Base-by-base conservation (phyloP, 2,329 filamentous ascomycete genomes). In the Thermochaetoides dissita region DNA sequence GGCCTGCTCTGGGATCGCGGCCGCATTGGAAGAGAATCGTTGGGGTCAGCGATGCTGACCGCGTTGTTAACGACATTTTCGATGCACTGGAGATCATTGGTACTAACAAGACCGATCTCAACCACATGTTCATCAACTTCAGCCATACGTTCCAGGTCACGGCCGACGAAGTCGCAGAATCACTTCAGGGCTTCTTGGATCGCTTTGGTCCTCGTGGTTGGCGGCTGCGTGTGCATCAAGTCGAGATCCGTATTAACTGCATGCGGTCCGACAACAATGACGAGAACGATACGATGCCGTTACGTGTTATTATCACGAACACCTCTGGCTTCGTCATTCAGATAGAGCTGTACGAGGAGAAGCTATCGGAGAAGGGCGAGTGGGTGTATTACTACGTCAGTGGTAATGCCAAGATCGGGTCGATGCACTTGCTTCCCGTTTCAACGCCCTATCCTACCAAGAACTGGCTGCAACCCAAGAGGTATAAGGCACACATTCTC, bases 41-140 rank as follows among this genome's bases (percentile, higher is more conserved):
- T 24, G 17, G 17, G 17, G 17, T 24, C 17, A 24, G 56, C 55
- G 7, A 64, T 51, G 88, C 89, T 34, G 89, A 98, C 58, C 81
- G 91, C 49, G 73, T 96, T 54, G 88, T 98, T 75, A 96, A 86
- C 60, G 91, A 98, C 59, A 96, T 98, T 57, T 78, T 96, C 40
- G 91, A 98, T 59, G 91, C 91, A 36, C 72, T 98, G 45, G 91
- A 98, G 72, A 95, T 98, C 55, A 93, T 95, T 58, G 91, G 91
- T 59, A 95, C 94, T 73, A 96, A 95, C 70, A 93, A 94, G 69
- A 94, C 91, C 40, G 91, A 98, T 71, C 74, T 98, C 59, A 98
- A 98, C 72, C 91, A 98, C 68, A 91, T 98, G 73, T 98, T 98
- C 71, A 91, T 98, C 73, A 96, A 98, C 75, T 98, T 98, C 69